Evolutionary conservation across 2,329 filamentous ascomycete species (phyloP), one percentile per base, ranked within the genome.

Genomic region (Fusarium praegraminearum): DNA sequence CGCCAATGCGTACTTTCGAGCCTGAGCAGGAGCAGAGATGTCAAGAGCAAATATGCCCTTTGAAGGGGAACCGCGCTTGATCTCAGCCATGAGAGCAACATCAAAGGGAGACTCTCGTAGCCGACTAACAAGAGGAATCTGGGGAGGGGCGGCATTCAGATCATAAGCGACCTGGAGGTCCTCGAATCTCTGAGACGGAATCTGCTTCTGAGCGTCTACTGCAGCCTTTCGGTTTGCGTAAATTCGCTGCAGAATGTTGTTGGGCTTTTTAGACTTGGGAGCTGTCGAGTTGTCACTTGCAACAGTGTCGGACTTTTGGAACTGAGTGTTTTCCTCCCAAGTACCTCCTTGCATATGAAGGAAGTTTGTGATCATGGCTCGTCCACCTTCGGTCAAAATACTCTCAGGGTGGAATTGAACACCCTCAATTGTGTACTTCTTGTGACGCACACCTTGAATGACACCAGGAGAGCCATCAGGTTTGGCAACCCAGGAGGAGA

Each of bases 341-440:
- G 94, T 98, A 26, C 96, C 96, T 22, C 93, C 93, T 73, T 91
- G 92, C 86, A 97, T 90, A 61, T 86, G 86, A 64, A 99, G 82
- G 79, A 99, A 99, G 80, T 98, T 99, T 76, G 89, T 90, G 77
- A 99, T 88, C 93, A 99, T 98, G 36, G 87, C 82, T 36, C 94
- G 90, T 5, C 97, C 96, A 62, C 96, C 89, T 46, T 92, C 93
- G 0, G 95, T 98, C 53, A 99, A 83, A 61, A 99, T 99, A 78
- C 95, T 98, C 81, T 99, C 96, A 0, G 96, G 96, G 74, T 99
- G 96, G 75, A 98, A 99, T 77, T 99, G 96, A 18, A 99, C 96
- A 41, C 94, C 96, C 79, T 99, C 96, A n/a, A 98, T 86, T 3
- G 93, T 87, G 75, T 91, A 92, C 76, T 96, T 88, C 83, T 95